Conservation (phyloP, 805 yeast species). For the Wickerhamiella spandovensis region DNA sequence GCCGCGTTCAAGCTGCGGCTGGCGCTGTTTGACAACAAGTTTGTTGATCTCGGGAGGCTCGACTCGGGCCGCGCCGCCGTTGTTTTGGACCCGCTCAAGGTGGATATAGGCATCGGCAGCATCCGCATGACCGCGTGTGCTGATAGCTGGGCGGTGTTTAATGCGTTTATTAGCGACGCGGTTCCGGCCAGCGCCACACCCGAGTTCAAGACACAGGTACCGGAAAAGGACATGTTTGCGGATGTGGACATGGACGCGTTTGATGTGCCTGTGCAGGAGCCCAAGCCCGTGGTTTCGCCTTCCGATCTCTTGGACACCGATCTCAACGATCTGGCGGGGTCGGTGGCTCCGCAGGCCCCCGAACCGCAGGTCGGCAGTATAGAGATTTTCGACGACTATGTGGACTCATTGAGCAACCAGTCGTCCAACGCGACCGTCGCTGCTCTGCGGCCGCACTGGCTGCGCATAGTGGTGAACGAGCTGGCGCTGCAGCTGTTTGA, state of each 20-base stretch:
- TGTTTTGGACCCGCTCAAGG: not conserved
- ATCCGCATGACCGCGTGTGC: not conserved
- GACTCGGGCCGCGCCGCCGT: not conserved
- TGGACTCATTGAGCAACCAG: not conserved
- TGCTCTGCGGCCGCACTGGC: not conserved
- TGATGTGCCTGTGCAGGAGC: constrained; percentile 10
- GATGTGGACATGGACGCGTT: constrained; percentile 14
- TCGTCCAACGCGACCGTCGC: not conserved
- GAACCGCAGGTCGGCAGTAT: not conserved
- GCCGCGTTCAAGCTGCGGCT: not conserved
- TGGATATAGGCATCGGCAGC: not conserved
- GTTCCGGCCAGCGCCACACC: not conserved
- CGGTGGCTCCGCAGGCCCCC: not conserved
- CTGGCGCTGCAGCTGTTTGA: constrained; percentile 43
- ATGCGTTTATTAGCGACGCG: not conserved
- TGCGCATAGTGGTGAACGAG: not conserved
- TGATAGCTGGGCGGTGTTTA: not conserved
- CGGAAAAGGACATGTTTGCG: not conserved
- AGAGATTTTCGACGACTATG: not conserved
- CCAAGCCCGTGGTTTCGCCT: not conserved
- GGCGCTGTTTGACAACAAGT: not conserved
- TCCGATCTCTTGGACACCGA: not conserved
- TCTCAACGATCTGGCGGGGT: not conserved
- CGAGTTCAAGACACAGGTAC: not conserved
- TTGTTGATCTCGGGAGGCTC: not conserved